phyloP scores from a whole-genome alignment of 78 protist species.

The Anaeramoeba ignava region DNA sequence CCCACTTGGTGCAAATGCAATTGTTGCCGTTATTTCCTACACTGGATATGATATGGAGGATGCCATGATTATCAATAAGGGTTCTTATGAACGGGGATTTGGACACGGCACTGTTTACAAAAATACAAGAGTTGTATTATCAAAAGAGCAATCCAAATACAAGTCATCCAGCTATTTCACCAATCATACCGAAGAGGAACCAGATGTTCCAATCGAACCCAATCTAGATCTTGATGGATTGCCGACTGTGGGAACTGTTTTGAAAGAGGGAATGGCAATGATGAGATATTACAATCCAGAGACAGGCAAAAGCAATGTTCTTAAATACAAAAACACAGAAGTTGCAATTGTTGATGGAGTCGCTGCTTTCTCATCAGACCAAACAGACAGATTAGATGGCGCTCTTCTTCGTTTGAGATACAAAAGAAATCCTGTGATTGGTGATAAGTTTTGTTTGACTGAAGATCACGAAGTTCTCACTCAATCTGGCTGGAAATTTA shows the following conservation, averaged over 20 bases:
- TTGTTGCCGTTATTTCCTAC: conserved; percentile 92
- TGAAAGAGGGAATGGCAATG: conserved; percentile 23
- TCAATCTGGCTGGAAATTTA: too few relatives aligned
- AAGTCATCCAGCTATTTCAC: neutral
- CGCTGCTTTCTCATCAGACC: neutral
- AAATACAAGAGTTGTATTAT: conserved; percentile 33
- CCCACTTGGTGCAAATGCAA: conserved; percentile 89
- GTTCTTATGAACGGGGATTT: conserved; percentile 86
- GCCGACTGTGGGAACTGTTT: conserved; percentile 18
- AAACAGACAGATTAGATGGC: neutral
- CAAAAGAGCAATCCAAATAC: conserved; percentile 5
- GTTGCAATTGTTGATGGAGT: conserved; percentile 23
- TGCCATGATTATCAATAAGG: conserved; percentile 79
- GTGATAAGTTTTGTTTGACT: conserved; percentile 92
- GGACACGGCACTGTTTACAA: conserved; percentile 65
- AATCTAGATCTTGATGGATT: conserved; percentile 42
- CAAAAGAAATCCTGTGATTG: conserved; percentile 68
- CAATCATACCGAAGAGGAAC: neutral
- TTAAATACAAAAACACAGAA: conserved; percentile 16
- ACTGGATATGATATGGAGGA: conserved; percentile 88
- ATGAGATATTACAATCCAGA: neutral
- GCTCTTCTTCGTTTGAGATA: conserved; percentile 14
- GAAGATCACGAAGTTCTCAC: conserved; percentile 97
- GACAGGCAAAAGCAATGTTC: neutral
- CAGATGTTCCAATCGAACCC: neutral